Evolutionary conservation across 768 basidiomycete genomes (phyloP).

Genomic region (Lentinula aciculospora): DNA sequence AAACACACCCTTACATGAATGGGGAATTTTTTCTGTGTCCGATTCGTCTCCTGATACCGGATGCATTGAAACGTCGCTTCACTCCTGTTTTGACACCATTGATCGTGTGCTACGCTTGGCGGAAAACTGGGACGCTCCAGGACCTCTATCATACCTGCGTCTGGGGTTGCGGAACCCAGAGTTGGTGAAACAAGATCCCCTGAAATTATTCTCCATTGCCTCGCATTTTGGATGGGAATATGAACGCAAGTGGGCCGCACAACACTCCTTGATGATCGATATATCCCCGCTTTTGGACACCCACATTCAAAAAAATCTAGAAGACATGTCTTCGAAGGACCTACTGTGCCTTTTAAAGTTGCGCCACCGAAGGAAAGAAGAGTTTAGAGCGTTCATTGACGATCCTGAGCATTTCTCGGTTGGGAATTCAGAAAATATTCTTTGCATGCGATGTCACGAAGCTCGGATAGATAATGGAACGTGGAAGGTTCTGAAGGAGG

Average conservation of each 20-base stretch:
- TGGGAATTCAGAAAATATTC: slow-evolving; percentile 36
- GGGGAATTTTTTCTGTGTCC: neutral
- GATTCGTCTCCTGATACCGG: slow-evolving; percentile 9
- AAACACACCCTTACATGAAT: neutral
- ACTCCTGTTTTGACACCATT: slow-evolving; percentile 48
- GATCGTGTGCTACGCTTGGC: slow-evolving; percentile 54
- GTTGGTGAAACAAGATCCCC: slow-evolving; percentile 37
- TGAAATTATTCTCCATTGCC: slow-evolving; percentile 50
- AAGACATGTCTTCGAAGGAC: slow-evolving; percentile 44
- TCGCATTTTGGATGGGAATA: slow-evolving; percentile 58
- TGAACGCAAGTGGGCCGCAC: slow-evolving; percentile 51
- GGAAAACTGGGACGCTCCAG: slow-evolving; percentile 69
- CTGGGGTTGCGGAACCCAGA: slow-evolving; percentile 41
- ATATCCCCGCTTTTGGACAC: slow-evolving; percentile 28
- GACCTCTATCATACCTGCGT: slow-evolving; percentile 51
- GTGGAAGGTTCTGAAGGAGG: slow-evolving; percentile 59
- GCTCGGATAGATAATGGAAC: slow-evolving; percentile 50
- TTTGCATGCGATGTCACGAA: slow-evolving; percentile 51
- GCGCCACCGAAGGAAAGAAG: slow-evolving; percentile 49
- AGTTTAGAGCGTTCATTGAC: slow-evolving; percentile 43
- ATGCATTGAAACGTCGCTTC: slow-evolving; percentile 17
- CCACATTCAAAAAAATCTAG: slow-evolving; percentile 23
- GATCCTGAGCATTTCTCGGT: slow-evolving; percentile 56
- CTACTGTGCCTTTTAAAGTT: slow-evolving; percentile 50
- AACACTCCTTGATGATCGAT: slow-evolving; percentile 51